Percentiles rank a stretch among this genome's conserved stretches.
Conservation (phyloP, 2,329 filamentous ascomycete genomes). For the Hymenoscyphus repandus region DNA sequence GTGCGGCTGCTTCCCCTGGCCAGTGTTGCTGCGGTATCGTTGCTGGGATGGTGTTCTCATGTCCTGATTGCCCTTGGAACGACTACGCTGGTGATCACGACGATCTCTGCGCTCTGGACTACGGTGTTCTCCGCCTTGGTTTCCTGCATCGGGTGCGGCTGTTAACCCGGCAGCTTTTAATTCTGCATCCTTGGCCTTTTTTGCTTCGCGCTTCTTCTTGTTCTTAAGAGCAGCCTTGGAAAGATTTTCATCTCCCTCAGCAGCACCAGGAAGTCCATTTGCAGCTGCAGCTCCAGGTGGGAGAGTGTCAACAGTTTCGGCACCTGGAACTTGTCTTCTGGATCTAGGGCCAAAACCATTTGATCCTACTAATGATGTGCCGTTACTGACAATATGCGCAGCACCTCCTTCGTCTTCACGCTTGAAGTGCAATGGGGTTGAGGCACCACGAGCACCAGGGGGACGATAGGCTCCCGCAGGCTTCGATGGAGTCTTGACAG, state of each 20-base stretch:
- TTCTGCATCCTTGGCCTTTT: constrained; percentile 80
- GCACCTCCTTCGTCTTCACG: constrained; percentile 94
- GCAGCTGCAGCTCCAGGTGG: constrained; percentile 65
- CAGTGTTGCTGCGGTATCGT: constrained; percentile 48
- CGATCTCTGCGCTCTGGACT: constrained; percentile 62
- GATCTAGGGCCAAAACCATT: constrained; percentile 70
- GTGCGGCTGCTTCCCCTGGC: constrained; percentile 23
- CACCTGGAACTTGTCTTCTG: constrained; percentile 79
- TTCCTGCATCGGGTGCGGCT: constrained; percentile 30
- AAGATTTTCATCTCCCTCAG: constrained; percentile 59
- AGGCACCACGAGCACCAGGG: constrained; percentile 82
- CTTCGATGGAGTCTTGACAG: constrained; percentile 91
- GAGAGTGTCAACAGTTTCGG: constrained; percentile 63
- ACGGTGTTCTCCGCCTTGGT: constrained; percentile 42
- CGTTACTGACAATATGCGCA: constrained; percentile 76
- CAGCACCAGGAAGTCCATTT: constrained; percentile 48
- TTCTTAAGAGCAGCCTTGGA: constrained; percentile 89
- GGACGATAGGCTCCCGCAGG: constrained; percentile 95
- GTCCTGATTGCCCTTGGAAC: constrained; percentile 41
- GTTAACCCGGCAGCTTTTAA: constrained; percentile 47
- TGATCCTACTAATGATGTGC: constrained; percentile 54
- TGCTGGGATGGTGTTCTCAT: constrained; percentile 40
- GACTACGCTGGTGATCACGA: constrained; percentile 48
- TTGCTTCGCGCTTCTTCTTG: constrained; percentile 95
- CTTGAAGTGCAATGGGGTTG: constrained; percentile 91